Conservation (phyloP, 2,329 filamentous ascomycete species). For the Paecilomyces dactylethromorphus region DNA sequence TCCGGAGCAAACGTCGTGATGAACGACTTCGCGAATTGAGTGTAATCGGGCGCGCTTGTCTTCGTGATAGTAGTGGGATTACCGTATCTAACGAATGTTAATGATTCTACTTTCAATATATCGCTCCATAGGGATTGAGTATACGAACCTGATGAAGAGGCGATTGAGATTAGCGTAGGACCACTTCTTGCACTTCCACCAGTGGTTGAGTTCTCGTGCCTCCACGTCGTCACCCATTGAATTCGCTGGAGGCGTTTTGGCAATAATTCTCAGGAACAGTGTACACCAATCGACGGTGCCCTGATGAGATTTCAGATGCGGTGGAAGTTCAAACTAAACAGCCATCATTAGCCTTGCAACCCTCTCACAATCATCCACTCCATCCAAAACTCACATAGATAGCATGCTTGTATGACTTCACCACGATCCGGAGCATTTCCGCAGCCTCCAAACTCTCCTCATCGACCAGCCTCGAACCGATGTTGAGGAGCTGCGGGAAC, state of each 20-base stretch:
- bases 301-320: slow-evolving; percentile 68
- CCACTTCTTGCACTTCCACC: slow-evolving; percentile 99
- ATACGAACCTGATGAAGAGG: slow-evolving; percentile 74
- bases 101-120: not conserved
- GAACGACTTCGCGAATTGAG: slow-evolving; percentile 83
- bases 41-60: slow-evolving; percentile 67
- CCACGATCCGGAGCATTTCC: slow-evolving; percentile 89
- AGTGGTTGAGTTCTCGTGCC: slow-evolving; percentile 88
- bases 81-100: slow-evolving; percentile 61
- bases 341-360: slow-evolving; percentile 23
- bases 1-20: slow-evolving; percentile 87
- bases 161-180: slow-evolving; percentile 96
- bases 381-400: slow-evolving; percentile 67
- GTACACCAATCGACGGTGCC: slow-evolving; percentile 94
- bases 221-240: slow-evolving; percentile 73
- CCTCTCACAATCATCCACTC: not conserved
- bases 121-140: slow-evolving; percentile 5
- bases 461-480: slow-evolving; percentile 81
- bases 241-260: slow-evolving; percentile 71
- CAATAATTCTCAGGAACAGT: slow-evolving; percentile 83
- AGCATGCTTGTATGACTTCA: slow-evolving; percentile 97
- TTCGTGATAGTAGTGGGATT: slow-evolving; percentile 72
- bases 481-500: slow-evolving; percentile 79
- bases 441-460: slow-evolving; percentile 91
- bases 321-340: slow-evolving; percentile 73